phyloP scores from a whole-genome alignment of 495 filamentous ascomycete genomes.

The Wilcoxina mikolae region DNA sequence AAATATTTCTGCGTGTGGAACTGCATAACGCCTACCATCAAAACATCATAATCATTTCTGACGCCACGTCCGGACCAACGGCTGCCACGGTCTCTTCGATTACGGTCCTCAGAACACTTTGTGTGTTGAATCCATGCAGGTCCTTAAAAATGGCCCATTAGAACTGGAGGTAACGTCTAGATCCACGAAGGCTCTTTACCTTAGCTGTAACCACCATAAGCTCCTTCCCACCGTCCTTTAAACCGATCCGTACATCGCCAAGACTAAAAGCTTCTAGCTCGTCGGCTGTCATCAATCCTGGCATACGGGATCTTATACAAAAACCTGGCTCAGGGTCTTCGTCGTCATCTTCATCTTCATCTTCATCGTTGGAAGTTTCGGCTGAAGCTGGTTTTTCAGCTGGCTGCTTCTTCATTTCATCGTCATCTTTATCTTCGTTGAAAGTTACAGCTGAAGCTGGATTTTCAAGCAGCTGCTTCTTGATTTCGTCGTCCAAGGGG shows the following conservation, averaged over 20 bases:
- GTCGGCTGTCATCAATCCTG: constrained; percentile 53
- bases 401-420: too few relatives aligned
- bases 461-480: constrained; percentile 44
- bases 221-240: constrained; percentile 26
- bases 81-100: constrained; percentile 64
- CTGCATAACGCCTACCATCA: background rate
- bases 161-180: too few relatives aligned
- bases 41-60: constrained; percentile 31
- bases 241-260: constrained; percentile 36
- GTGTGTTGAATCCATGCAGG: constrained; percentile 30
- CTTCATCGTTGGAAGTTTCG: constrained; percentile 15
- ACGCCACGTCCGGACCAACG: constrained; percentile 53
- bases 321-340: constrained; percentile 36
- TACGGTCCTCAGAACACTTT: constrained; percentile 52
- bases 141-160: too few relatives aligned
- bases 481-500: constrained; percentile 49
- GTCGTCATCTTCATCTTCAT: constrained; percentile 27
- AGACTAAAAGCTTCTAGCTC: constrained; percentile 50
- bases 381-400: background rate
- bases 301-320: constrained; percentile 57
- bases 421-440: constrained; percentile 17
- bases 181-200: too few relatives aligned
- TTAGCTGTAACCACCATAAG: too few relatives aligned
- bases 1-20: background rate
- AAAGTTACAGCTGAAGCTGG: background rate